Percentiles rank a stretch among this genome's conserved stretches.
Evolutionary conservation across 768 basidiomycete species (phyloP).

Genomic region (Mycena indigotica): DNA sequence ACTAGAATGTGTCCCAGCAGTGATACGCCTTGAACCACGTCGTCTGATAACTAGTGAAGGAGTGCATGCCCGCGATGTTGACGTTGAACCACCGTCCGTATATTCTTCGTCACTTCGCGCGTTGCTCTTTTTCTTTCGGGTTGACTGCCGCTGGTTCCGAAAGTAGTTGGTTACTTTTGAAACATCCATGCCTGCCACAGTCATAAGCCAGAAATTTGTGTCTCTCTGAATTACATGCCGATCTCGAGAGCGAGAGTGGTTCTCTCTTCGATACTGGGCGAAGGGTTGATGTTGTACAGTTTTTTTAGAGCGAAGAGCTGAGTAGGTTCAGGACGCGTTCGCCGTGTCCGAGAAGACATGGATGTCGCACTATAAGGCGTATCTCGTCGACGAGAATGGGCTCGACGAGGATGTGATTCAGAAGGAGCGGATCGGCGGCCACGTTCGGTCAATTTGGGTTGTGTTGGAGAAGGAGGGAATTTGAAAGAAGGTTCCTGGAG

Average conservation of each 20-base stretch:
- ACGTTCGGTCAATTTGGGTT: not conserved
- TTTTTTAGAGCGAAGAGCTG: constrained; percentile 78
- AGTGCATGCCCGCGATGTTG: constrained; percentile 16
- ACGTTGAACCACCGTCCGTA: constrained; percentile 16
- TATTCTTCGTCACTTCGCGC: constrained; percentile 44
- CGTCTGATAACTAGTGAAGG: constrained; percentile 10
- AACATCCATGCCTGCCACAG: constrained; percentile 69
- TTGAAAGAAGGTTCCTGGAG: not conserved
- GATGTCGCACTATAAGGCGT: constrained; percentile 18
- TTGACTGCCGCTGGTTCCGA: constrained; percentile 79
- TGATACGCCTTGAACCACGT: not conserved
- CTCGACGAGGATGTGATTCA: constrained; percentile 13
- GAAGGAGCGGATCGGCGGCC: not conserved
- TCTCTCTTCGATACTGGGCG: constrained; percentile 81
- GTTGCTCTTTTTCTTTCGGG: constrained; percentile 59
- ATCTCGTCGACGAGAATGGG: constrained; percentile 18
- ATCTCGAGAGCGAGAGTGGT: constrained; percentile 72
- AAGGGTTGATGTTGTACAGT: constrained; percentile 65
- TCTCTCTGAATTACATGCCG: constrained; percentile 61
- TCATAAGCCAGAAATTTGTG: too few relatives aligned
- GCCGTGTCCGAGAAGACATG: constrained; percentile 57
- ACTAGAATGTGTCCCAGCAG: constrained; percentile 2
- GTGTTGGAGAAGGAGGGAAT: not conserved
- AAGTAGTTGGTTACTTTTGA: constrained; percentile 90
- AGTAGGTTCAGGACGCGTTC: constrained; percentile 79